A percentile compares a stretch with the other conserved stretches of the same genome.
These are phyloP conservation scores for Porphyrellus cyaneotinctus DNA, from an alignment of 768 basidiomycete genomes.

Conservation along the genomic window DNA sequence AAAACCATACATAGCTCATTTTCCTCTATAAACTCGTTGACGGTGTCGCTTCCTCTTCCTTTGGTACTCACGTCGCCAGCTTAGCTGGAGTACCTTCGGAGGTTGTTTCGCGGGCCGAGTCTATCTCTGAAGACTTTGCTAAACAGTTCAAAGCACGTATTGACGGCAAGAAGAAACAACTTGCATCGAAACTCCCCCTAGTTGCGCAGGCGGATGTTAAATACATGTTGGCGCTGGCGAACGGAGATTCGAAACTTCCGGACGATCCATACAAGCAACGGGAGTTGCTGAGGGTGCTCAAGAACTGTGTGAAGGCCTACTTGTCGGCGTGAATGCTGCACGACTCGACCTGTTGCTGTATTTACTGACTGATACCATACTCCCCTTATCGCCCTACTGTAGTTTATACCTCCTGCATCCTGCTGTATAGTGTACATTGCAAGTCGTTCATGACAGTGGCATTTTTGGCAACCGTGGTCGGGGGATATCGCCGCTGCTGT, in stretches of 20 bases:
- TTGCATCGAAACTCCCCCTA: slow-evolving; percentile 63
- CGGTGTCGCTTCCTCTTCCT: slow-evolving; percentile 83
- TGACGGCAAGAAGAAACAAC: slow-evolving; percentile 51
- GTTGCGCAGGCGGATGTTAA: slow-evolving; percentile 88
- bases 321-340: slow-evolving; percentile 14
- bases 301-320: slow-evolving; percentile 35
- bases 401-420: slow-evolving; percentile 9
- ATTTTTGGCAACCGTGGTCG: neutral
- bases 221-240: slow-evolving; percentile 64
- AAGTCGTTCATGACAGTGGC: neutral
- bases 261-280: slow-evolving; percentile 49
- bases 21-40: slow-evolving; percentile 94
- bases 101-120: slow-evolving; percentile 86
- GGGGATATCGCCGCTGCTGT: neutral
- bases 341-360: slow-evolving; percentile 5
- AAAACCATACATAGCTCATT: slow-evolving; percentile 53
- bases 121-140: slow-evolving; percentile 83
- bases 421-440: slow-evolving; percentile 1
- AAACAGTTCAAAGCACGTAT: slow-evolving; percentile 80
- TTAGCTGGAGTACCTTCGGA: slow-evolving; percentile 85
- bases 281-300: slow-evolving; percentile 54
- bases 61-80: slow-evolving; percentile 92
- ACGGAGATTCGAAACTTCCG: slow-evolving; percentile 48
- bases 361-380: slow-evolving; percentile 5
- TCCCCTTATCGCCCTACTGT: neutral